Conservation (phyloP, 768 basidiomycete genomes). For the Cystofilobasidium ferigula region DNA sequence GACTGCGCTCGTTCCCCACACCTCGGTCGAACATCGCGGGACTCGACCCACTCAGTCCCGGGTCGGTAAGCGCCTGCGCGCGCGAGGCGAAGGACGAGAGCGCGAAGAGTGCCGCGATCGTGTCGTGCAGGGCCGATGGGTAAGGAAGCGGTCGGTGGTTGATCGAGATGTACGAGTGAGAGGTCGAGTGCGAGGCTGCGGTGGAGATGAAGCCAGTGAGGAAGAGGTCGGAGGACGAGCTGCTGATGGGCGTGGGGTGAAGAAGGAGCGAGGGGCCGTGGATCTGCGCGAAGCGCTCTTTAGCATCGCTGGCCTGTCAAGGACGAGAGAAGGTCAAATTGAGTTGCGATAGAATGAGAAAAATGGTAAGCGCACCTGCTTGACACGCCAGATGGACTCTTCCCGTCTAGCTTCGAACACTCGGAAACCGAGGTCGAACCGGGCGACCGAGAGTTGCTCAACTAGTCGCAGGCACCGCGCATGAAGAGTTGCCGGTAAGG, state of each 20-base stretch:
- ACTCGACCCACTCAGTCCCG: background rate
- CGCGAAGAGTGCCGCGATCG: background rate
- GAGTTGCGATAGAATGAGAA: too few relatives aligned
- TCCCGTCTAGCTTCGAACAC: background rate
- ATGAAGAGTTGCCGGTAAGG: background rate
- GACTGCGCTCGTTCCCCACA: slow-evolving; percentile 44
- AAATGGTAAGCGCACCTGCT: background rate
- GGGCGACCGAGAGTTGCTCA: background rate
- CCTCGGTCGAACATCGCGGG: background rate
- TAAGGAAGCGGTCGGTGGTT: background rate
- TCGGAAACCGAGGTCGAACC: background rate
- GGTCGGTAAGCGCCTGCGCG: background rate
- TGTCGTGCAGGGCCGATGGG: background rate
- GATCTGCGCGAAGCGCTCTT: background rate
- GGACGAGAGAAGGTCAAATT: too few relatives aligned
- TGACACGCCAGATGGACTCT: background rate
- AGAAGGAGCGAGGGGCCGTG: background rate
- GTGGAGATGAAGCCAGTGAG: background rate
- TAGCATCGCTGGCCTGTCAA: background rate
- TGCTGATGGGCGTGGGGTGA: background rate
- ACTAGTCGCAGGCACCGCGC: background rate
- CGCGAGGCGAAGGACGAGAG: background rate
- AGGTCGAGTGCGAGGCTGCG: background rate
- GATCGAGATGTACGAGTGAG: background rate
- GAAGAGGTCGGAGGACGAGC: background rate